A percentile compares a stretch with the other conserved stretches of the same genome.
phyloP scores from a whole-genome alignment of 805 yeast genomes.

The Wickerhamiella musiphila region DNA sequence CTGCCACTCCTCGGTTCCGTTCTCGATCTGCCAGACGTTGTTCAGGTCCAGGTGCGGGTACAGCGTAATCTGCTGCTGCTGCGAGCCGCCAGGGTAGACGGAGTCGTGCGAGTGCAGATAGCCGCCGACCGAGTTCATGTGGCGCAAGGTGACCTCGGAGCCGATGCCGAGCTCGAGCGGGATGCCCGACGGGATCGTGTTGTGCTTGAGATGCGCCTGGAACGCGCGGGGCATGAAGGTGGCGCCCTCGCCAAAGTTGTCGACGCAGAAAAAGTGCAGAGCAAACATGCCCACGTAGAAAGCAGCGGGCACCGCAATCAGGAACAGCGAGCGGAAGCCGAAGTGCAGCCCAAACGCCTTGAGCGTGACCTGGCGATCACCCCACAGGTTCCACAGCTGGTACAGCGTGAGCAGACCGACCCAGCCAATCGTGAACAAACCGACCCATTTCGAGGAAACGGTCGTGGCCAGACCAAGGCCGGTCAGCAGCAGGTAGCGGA shows the following conservation, averaged over 20 bases:
- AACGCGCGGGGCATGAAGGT: slow-evolving; percentile 49
- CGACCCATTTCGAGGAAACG: slow-evolving; percentile 53
- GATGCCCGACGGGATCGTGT: slow-evolving; percentile 22
- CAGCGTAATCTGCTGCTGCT: slow-evolving; percentile 90
- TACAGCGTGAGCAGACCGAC: slow-evolving; percentile 30
- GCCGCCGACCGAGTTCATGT: slow-evolving; percentile 48
- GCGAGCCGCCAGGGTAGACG: slow-evolving; percentile 77
- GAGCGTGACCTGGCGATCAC: slow-evolving; percentile 40
- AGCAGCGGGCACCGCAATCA: slow-evolving; percentile 37
- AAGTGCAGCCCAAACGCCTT: slow-evolving; percentile 26
- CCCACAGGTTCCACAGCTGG: slow-evolving; percentile 50
- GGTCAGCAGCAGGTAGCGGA: slow-evolving; percentile 29
- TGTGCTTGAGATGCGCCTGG: slow-evolving; percentile 38
- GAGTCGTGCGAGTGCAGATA: slow-evolving; percentile 69
- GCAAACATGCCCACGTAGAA: slow-evolving; percentile 42
- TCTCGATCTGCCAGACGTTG: slow-evolving; percentile 62
- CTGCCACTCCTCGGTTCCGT: slow-evolving; percentile 18
- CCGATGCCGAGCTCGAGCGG: slow-evolving; percentile 63
- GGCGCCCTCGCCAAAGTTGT: slow-evolving; percentile 39
- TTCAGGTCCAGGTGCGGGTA: slow-evolving; percentile 36
- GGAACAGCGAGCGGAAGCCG: slow-evolving; percentile 24
- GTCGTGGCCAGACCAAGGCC: slow-evolving; percentile 37
- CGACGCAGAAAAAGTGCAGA: slow-evolving; percentile 33
- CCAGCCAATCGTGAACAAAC: slow-evolving; percentile 53
- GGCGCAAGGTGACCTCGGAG: slow-evolving; percentile 54